Conservation (phyloP, 2,329 filamentous ascomycete genomes). For the Fusarium albidum region DNA sequence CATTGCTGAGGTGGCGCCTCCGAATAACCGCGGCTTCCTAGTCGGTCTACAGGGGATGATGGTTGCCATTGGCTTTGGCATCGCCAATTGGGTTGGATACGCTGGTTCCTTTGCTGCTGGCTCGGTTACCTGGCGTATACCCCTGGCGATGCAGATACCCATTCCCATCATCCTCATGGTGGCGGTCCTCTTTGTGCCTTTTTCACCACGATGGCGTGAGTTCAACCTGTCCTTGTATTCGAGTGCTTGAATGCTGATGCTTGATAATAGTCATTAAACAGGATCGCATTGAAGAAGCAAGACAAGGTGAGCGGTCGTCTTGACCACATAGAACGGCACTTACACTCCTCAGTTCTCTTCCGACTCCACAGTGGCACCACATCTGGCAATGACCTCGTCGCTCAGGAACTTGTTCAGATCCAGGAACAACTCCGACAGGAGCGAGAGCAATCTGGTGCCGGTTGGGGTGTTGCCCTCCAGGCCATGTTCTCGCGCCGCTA, state of each 20-base stretch:
- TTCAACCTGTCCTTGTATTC: conserved; percentile 1
- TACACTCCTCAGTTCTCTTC: too few species aligned
- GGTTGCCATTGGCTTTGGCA: conserved; percentile 23
- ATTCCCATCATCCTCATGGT: conserved; percentile 32
- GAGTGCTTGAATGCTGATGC: neutral
- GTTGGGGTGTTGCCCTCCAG: too few species aligned
- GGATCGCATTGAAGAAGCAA: too few species aligned
- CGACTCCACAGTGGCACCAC: too few species aligned
- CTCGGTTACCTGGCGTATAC: conserved; percentile 45
- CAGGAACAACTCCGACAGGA: too few species aligned
- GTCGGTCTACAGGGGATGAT: conserved; percentile 48
- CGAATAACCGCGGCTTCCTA: conserved; percentile 51
- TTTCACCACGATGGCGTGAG: conserved; percentile 35
- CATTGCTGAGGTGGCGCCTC: conserved; percentile 53
- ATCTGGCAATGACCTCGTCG: too few species aligned
- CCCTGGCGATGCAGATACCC: conserved; percentile 45
- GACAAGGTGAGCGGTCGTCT: too few species aligned
- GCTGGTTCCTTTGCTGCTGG: conserved; percentile 43
- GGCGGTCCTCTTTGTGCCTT: conserved; percentile 33
- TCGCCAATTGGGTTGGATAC: conserved; percentile 35
- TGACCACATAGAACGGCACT: too few species aligned
- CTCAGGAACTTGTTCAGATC: too few species aligned
- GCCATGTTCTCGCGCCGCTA: too few species aligned
- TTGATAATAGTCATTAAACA: neutral
- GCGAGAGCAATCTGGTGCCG: too few species aligned